These are phyloP conservation scores for Acanthamoeba castellanii DNA, from an alignment of 208 protist species.

Conservation along the genomic window DNA sequence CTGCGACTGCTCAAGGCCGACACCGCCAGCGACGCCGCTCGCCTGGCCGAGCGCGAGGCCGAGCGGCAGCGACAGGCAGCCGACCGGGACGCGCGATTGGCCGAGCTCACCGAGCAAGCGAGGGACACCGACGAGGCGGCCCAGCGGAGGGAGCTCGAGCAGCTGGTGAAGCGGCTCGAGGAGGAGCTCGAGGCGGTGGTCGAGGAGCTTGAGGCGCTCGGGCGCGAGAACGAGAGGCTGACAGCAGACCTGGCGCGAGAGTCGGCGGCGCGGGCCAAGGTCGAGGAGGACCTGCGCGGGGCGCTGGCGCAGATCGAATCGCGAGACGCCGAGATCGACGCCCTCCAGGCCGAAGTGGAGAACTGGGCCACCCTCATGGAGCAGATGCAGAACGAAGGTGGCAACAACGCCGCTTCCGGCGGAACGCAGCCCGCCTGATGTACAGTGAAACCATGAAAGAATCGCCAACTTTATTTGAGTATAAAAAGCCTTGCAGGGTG, in stretches of 20 bases:
- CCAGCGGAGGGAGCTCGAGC: background rate
- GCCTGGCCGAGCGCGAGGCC: background rate
- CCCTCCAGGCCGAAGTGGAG: constrained; percentile 17
- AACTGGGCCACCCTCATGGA: constrained; percentile 13
- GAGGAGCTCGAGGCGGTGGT: background rate
- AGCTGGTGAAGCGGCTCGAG: constrained; percentile 19
- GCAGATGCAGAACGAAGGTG: background rate
- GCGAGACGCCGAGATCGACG: constrained; percentile 16
- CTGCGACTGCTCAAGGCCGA: background rate
- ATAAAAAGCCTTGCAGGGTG: too few relatives aligned
- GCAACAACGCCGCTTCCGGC: too few relatives aligned
- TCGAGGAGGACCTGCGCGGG: background rate
- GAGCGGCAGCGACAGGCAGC: background rate
- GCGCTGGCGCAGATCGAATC: background rate
- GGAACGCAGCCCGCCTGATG: too few relatives aligned
- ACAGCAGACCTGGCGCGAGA: background rate
- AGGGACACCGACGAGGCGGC: background rate
- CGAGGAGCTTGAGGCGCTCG: background rate
- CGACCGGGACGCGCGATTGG: background rate
- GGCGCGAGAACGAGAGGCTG: background rate
- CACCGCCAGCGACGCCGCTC: too few relatives aligned
- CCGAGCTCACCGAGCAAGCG: background rate
- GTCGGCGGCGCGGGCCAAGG: background rate
- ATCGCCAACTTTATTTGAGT: too few relatives aligned
- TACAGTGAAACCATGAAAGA: too few relatives aligned